Base-by-base conservation (phyloP, 495 filamentous ascomycete species). In the Hypoxylon perforatum region DNA sequence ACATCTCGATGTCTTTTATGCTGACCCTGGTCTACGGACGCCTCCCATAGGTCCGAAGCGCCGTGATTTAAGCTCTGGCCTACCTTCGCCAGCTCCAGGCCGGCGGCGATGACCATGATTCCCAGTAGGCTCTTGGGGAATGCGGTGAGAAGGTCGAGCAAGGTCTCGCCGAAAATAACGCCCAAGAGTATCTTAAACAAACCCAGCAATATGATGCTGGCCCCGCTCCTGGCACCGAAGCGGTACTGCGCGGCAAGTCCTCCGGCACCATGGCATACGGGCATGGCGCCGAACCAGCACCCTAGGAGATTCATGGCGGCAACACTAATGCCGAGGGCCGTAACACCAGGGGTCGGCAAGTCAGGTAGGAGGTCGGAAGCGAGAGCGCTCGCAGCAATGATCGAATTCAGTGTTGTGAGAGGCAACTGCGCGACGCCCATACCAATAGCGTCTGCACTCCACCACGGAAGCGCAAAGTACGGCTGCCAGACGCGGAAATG, bases 221-320 rank as follows among this genome's bases (percentile, higher is more conserved):
- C 85, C 1, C 94, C 94, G 30, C 91, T 95, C 11, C 94, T 88
- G 5, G 94, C 93, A 2, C 94, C 94, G 65, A 97, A 98, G 2
- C 92, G 87, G 69, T 91, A 91, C 73, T 97, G 94, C 0, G 88
- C 94, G 1, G 94, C 94, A 0, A 97, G 80, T 0, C 94, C 94
- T 28, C 25, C 94, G 11, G 92, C 92, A 4, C 94, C 94, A 72
- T 97, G 94, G 69, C 94, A 98, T 1, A 96, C 90, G 4, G 94
- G 94, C 94, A 98, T 98, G 0, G 89, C 91, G 25, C 93, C 94
- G 73, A 97, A 95, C 90, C 91, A 94, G 76, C 90, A 93, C 6
- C 91, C 90, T 4, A 90, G 64, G 5, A 97, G 77, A 72, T 97
- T 97, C 88, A 96, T 95, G 3, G 76, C 65, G 0, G 87, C 87